A percentile compares a stretch with the other conserved stretches of the same genome.
phyloP scores from a whole-genome alignment of 257 asterid genomes.

The Salvia miltiorrhiza region DNA sequence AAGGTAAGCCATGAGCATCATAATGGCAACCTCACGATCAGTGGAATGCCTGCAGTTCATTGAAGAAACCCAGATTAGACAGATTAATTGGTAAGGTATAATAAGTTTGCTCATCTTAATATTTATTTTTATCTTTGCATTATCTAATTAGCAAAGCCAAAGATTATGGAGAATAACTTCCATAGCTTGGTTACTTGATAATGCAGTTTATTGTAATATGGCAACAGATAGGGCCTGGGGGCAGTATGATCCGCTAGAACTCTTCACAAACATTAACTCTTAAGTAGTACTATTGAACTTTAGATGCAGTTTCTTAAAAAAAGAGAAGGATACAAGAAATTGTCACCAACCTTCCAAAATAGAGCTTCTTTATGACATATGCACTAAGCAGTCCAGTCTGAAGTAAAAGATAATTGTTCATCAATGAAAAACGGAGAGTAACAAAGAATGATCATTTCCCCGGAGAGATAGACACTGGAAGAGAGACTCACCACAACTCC shows the following conservation, averaged over 20 bases:
- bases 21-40: slow-evolving; percentile 96
- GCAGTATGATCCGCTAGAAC: neutral
- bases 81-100: neutral
- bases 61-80: slow-evolving; percentile 9
- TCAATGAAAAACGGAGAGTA: slow-evolving; percentile 4
- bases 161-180: slow-evolving; percentile 9
- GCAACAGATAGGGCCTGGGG: neutral
- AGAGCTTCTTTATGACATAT: slow-evolving; percentile 81
- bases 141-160: slow-evolving; percentile 2
- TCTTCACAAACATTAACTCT: slow-evolving; percentile 10
- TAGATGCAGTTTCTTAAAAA: neutral
- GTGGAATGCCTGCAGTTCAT: slow-evolving; percentile 81
- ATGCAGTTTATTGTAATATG: neutral
- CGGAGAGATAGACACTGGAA: slow-evolving; percentile 5
- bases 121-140: neutral
- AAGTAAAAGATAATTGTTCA: slow-evolving; percentile 27
- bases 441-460: slow-evolving; percentile 7
- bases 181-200: neutral
- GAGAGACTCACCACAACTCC: slow-evolving; percentile 73
- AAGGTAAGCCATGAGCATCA: slow-evolving; percentile 98
- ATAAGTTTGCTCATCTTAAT: neutral
- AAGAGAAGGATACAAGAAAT: slow-evolving; percentile 7
- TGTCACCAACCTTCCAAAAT: slow-evolving; percentile 80
- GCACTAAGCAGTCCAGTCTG: slow-evolving; percentile 96
- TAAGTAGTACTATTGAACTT: neutral